These are phyloP conservation scores for Lotus japonicus DNA, from an alignment of 306 rosid species.

Conservation along the genomic window DNA sequence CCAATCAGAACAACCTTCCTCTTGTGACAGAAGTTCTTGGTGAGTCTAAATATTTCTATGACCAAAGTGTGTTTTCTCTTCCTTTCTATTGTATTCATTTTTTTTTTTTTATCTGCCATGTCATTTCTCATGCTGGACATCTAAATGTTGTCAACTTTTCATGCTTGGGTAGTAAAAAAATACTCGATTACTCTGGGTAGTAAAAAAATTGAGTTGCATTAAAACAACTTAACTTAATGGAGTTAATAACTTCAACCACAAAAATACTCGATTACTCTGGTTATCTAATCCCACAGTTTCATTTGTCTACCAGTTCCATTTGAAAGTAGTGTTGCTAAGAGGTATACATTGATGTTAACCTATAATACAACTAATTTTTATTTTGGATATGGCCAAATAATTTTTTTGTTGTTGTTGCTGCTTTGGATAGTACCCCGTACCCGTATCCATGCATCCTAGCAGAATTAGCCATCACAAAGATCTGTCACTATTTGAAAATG, in stretches of 20 bases:
- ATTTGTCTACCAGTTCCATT: too few species aligned
- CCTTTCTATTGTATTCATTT: not conserved
- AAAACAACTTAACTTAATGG: too few species aligned
- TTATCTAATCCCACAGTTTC: not conserved
- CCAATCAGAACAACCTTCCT: constrained; percentile 54
- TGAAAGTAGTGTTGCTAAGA: not conserved
- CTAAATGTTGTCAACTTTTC: not conserved
- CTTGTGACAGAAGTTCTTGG: constrained; percentile 45
- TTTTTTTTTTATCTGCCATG: not conserved
- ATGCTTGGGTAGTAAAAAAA: not conserved
- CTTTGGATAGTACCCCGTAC: too few species aligned
- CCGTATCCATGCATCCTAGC: too few species aligned
- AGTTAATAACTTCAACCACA: not conserved
- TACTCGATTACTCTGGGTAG: not conserved
- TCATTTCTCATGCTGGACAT: not conserved
- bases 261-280: not conserved
- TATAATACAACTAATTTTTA: not conserved
- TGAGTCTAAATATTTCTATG: constrained; percentile 29
- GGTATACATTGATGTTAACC: not conserved
- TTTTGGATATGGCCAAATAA: too few species aligned
- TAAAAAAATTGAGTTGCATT: too few species aligned
- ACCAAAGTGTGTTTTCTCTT: not conserved
- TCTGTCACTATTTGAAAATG: constrained; percentile 3
- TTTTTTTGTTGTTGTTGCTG: too few species aligned
- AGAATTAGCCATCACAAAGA: not conserved